Base-by-base conservation (phyloP, 2,329 filamentous ascomycete genomes). In the Byssochlamys sp. region DNA sequence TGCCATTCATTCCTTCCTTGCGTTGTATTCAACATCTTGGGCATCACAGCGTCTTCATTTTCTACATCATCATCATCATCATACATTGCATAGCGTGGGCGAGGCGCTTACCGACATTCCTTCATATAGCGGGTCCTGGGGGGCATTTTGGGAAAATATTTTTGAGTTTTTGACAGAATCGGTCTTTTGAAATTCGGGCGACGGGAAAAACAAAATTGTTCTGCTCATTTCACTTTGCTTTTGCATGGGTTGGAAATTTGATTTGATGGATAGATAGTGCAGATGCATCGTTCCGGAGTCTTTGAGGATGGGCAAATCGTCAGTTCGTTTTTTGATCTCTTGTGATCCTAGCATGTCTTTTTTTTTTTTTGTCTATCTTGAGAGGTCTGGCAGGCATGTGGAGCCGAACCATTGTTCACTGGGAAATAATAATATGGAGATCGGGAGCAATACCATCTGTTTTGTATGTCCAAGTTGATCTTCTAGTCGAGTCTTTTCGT, bases 81-180 rank as follows among this genome's bases (percentile, higher is more conserved):
- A 26, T 54, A 24, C 27, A 55, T 52, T 53, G 54, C 58, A 60
- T 60, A 57, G 60, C 58, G 60, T 61, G 60, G 58, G 57, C 58
- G 58, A 58, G 58, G 56, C 59, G 57, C 52, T 56, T 56, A 60
- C 35, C 35, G 58, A 56, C 60, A 61, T 56, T 61, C 60, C 60
- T 61, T 61, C 48, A 58, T 57, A 14, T 45, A 19, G 39, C n/a
- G 39, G 39, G 39, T 45, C 39, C 39, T 45, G 39, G 39, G 14
- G 39, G 39, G 39, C 39, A 45, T 24, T 45, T 45, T 45, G 39
- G 39, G 39, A 45, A 45, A 45, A 2, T n/a, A 19, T 24, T 24
- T 31, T 31, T 31, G 29, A 19, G 7, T n/a, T 45, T 24, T 24
- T 19, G n/a, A 45, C 39, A 24, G 39, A 24, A 45, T n/a, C 12